Evolutionary conservation across 2,329 filamentous ascomycete genomes (phyloP), one percentile per base, ranked within the genome.

Genomic region (Verticillium dahliae): DNA sequence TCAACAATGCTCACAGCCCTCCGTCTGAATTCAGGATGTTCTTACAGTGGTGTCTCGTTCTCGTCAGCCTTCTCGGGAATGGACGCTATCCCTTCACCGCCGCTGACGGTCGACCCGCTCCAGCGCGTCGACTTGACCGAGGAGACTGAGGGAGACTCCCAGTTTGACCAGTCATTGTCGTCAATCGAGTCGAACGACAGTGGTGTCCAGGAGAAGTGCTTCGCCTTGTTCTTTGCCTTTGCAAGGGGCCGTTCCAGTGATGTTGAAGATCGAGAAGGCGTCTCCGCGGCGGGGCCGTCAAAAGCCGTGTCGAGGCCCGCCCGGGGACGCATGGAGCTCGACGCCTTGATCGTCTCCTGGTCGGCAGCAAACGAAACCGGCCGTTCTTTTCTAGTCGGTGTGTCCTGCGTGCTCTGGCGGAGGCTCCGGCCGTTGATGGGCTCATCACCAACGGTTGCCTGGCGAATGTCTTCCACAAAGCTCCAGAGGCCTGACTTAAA

Each of bases 401-500:
- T 45, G 27, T 65, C 63, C 2, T 60, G 60, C 13, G 59, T 60
- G 45, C 57, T 60, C 9, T 58, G 56, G n/a, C 61, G 61, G 2
- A 31, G 27, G 22, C 27, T 22, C 4, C 65, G 72, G 14, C 86
- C 88, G 63, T 81, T 86, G 65, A 92, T 85, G 15, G 88, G 91
- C 77, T 99, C 95, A 60, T 99, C 95, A 31, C 95, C 95, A 6
- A 99, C 92, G 0, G 95, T 97, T 14, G 94, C 96, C 75, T 98
- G 95, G 67, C 93, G 85, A 57, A 99, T 86, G 71, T 99, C 95
- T 73, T 98, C 95, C 63, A 97, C 87, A 75, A 99, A 99, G 1
- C 91, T 97, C 86, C 90, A 93, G 57, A 99, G 78, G 1, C 95
- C 94, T 59, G 95, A 86, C 72, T 89, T 91, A 74, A 99, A 87